Base-by-base conservation (phyloP, 192 early-diverging fungal genomes). In the Spizellomyces punctatus region DNA sequence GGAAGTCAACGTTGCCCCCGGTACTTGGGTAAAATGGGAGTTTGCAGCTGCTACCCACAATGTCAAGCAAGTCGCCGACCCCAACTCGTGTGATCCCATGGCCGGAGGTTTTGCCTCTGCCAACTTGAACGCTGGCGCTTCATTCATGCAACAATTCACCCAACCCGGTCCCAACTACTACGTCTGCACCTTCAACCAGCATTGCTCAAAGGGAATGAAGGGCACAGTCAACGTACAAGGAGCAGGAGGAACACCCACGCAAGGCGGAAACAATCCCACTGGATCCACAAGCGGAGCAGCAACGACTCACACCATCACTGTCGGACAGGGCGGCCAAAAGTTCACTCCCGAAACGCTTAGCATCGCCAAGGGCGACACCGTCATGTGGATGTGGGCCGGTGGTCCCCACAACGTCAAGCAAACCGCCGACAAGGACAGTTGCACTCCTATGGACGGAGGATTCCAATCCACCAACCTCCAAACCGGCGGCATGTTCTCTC, bases 141-240 rank as follows among this genome's bases (percentile, higher is more conserved):
- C 59, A 42, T 71, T 62, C 69, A 62, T 62, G 46, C 69, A 47
- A 17, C 59, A 57, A 12, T 72, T 72, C 60, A 71, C 57, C 59
- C 16, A 61, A 41, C 5, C 59, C 3, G 71, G 71, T 63, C 16
- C 19, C 47, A 64, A 60, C 62, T 72, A 45, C 46, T 72, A 72
- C 63, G 62, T 64, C 5, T 72, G 71, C 71, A 72, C 71, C 10
- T 72, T 54, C 71, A 45, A 64, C 46, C 60, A 60, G 6, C 71
- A 72, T 58, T 72, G 71, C 46, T 49, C 16, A 63, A 63, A 64
- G 46, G 71, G 71, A 46, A 72, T 72, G 71, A 63, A 72, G 71
- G 71, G 46, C 16, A 10, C 43, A 16, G 57, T 72, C 50, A 63
- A 42, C 6, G 52, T 72, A 27, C 16, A 61, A 19, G 57, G 41